A percentile compares a stretch with the other conserved stretches of the same genome.
Evolutionary conservation across 2,329 filamentous ascomycete species (phyloP).

Genomic region (Trichoderma asperellum): DNA sequence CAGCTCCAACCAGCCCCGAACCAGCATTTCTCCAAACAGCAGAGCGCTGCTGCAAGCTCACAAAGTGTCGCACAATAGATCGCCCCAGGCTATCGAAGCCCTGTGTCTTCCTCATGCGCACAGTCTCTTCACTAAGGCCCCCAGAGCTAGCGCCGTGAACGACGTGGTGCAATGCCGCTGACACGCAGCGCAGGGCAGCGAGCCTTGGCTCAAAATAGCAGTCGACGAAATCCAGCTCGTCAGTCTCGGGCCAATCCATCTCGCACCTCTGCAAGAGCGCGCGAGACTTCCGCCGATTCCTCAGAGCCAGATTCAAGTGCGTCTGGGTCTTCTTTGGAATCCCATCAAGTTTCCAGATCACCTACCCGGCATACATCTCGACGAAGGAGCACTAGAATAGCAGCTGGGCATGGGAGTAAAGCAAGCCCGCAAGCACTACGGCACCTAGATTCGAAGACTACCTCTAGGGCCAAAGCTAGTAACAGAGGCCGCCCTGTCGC

Average conservation of each 20-base stretch:
- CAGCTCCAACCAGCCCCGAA: neutral
- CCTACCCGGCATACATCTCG: neutral
- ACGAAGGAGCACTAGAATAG: conserved; percentile 14
- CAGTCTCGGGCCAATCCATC: conserved; percentile 5
- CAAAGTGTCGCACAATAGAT: neutral
- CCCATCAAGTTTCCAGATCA: neutral
- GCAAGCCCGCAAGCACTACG: neutral
- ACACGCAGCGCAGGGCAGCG: conserved; percentile 36
- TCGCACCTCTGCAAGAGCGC: neutral
- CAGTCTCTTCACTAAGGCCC: neutral
- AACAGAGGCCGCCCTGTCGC: neutral
- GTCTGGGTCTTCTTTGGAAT: neutral
- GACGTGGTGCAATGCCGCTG: conserved; percentile 35
- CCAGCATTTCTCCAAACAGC: neutral
- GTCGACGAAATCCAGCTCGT: conserved; percentile 24
- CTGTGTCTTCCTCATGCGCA: neutral
- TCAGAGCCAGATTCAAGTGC: neutral
- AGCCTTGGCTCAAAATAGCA: conserved; percentile 33
- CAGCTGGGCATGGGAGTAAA: neutral
- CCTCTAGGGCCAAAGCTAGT: neutral
- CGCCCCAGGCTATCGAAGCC: neutral
- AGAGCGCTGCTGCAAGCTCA: neutral
- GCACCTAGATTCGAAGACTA: neutral
- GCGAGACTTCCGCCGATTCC: neutral
- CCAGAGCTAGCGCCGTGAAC: neutral